These are phyloP conservation scores for Ceratobasidium sp. DNA, from an alignment of 1,284 basidiomycete genomes.

Conservation along the genomic window DNA sequence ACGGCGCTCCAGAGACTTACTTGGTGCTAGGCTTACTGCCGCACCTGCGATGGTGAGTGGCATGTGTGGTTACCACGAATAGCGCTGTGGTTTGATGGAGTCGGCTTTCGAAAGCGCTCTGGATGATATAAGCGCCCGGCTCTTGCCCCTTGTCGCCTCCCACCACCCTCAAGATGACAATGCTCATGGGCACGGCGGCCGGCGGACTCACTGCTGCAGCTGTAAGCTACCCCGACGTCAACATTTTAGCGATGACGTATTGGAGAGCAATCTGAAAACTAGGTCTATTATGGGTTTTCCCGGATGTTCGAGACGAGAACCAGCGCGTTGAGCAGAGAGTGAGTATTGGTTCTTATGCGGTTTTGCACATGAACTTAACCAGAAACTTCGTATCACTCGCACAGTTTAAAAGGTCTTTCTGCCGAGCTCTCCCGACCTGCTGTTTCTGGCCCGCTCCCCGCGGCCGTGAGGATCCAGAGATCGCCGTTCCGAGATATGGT, in stretches of 20 bases:
- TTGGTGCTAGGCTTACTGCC: neutral
- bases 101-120: no score
- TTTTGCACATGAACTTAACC: neutral
- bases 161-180: conserved; percentile 9
- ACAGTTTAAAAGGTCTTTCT: neutral
- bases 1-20: no score
- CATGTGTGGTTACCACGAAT: no score
- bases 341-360: neutral
- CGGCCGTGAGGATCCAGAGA: conserved; percentile 28
- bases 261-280: neutral
- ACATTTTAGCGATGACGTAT: no score
- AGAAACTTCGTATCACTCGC: neutral
- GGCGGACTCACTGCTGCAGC: conserved; percentile 30
- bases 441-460: conserved; percentile 25
- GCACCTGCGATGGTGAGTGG: no score
- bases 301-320: neutral
- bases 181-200: conserved; percentile 30
- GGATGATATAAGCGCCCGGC: neutral
- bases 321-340: neutral
- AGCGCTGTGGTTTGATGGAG: no score
- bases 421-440: neutral
- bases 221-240: neutral
- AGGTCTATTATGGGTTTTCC: neutral
- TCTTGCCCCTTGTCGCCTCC: neutral
- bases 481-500: conserved; percentile 37